Percentiles rank a stretch among this genome's conserved stretches.
Evolutionary conservation across 768 basidiomycete genomes (phyloP).

Genomic region (Suillus tomentosus): DNA sequence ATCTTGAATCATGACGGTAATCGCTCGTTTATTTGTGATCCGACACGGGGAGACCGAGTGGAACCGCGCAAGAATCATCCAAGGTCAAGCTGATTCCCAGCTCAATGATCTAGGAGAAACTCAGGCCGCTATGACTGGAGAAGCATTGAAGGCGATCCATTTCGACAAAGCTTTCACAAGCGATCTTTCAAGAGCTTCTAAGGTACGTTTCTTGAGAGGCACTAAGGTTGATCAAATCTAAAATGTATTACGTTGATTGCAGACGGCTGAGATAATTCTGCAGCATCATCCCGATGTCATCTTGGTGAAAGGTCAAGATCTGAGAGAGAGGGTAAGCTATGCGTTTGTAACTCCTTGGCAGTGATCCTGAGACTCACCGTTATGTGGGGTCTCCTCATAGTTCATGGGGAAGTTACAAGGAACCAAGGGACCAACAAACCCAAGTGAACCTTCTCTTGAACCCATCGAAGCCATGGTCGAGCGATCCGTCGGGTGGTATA

Average conservation of each 20-base stretch:
- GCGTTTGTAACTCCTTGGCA: slow-evolving; percentile 2
- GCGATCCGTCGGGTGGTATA: slow-evolving; percentile 68
- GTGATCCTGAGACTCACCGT: background rate
- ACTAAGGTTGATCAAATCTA: background rate
- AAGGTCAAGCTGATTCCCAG: slow-evolving; percentile 73
- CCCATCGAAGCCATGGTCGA: slow-evolving; percentile 39
- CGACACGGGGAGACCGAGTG: slow-evolving; percentile 80
- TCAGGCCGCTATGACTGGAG: slow-evolving; percentile 62
- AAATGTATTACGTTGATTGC: background rate
- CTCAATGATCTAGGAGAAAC: slow-evolving; percentile 64
- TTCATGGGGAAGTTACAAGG: slow-evolving; percentile 67
- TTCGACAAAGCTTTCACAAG: slow-evolving; percentile 70
- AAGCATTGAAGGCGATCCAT: slow-evolving; percentile 51
- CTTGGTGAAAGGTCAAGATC: slow-evolving; percentile 45
- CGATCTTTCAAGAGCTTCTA: slow-evolving; percentile 66
- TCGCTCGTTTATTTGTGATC: slow-evolving; percentile 56
- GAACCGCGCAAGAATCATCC: slow-evolving; percentile 63
- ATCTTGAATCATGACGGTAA: background rate
- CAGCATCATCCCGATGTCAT: slow-evolving; percentile 48
- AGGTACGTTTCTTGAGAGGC: slow-evolving; percentile 27
- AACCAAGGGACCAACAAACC: slow-evolving; percentile 19
- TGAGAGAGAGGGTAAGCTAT: slow-evolving; percentile 62
- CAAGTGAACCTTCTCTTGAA: slow-evolving; percentile 30
- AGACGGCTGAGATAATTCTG: slow-evolving; percentile 74
- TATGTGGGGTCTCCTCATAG: slow-evolving; percentile 34